These are phyloP conservation scores for Thelonectria rubi DNA, from an alignment of 2,329 filamentous ascomycete genomes.

Conservation along the genomic window DNA sequence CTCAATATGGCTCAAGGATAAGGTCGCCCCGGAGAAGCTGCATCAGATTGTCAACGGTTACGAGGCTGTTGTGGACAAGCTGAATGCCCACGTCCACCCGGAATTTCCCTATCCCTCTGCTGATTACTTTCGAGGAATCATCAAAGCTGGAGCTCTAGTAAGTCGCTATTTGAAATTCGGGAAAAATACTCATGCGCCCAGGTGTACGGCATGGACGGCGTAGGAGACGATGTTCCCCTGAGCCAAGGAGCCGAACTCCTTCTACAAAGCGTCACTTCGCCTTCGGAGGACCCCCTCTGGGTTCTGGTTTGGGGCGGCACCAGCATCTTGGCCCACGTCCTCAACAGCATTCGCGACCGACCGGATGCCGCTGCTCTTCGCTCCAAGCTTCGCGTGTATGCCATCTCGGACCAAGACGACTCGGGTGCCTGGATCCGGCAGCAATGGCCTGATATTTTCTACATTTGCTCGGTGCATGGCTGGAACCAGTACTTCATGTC, in stretches of 20 bases:
- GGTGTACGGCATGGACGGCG: slow-evolving; percentile 39
- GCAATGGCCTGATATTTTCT: slow-evolving; percentile 63
- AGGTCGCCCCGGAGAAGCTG: slow-evolving; percentile 52
- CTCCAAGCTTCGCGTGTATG: slow-evolving; percentile 58
- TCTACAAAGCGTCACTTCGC: slow-evolving; percentile 38
- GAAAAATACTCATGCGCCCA: background rate
- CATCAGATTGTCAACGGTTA: slow-evolving; percentile 48
- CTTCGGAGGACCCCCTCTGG: slow-evolving; percentile 55
- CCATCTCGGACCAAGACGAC: slow-evolving; percentile 69
- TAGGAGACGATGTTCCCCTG: slow-evolving; percentile 30
- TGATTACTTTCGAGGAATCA: slow-evolving; percentile 45
- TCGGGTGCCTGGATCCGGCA: slow-evolving; percentile 57
- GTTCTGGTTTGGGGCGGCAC: slow-evolving; percentile 63
- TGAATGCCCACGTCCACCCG: slow-evolving; percentile 52
- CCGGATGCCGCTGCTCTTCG: slow-evolving; percentile 49
- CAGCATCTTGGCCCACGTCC: slow-evolving; percentile 59
- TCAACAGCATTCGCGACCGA: slow-evolving; percentile 39
- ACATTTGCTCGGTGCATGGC: slow-evolving; percentile 63
- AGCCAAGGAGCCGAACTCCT: slow-evolving; percentile 55
- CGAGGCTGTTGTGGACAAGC: slow-evolving; percentile 4
- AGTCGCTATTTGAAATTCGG: background rate
- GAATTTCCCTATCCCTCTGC: slow-evolving; percentile 52
- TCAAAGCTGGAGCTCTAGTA: slow-evolving; percentile 46
- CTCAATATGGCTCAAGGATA: slow-evolving; percentile 54
- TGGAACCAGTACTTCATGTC: slow-evolving; percentile 64